Conservation (phyloP, 2,329 filamentous ascomycete genomes). For the Calonectria pauciramosa region DNA sequence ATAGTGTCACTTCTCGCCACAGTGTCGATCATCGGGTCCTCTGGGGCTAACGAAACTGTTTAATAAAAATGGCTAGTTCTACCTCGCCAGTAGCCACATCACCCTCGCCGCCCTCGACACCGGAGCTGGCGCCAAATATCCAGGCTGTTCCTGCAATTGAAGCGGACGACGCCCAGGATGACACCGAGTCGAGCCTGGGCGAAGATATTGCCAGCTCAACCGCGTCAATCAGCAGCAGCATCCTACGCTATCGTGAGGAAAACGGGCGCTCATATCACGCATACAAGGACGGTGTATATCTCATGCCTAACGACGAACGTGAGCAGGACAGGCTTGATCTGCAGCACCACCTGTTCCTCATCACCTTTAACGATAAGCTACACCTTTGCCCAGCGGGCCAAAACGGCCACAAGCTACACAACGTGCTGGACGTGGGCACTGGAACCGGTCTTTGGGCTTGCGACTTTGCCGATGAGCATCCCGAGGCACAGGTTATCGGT, state of each 20-base stretch:
- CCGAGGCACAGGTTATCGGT: slow-evolving; percentile 43
- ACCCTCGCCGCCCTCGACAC: neutral
- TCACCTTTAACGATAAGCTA: neutral
- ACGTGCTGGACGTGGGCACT: slow-evolving; percentile 49
- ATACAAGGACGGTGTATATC: neutral
- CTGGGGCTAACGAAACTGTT: neutral
- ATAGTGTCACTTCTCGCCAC: neutral
- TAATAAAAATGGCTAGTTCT: neutral
- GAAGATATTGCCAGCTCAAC: neutral
- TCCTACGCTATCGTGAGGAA: neutral
- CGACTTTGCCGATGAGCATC: slow-evolving; percentile 45
- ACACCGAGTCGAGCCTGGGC: neutral
- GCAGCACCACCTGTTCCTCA: neutral
- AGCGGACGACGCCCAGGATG: neutral
- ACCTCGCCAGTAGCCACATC: neutral
- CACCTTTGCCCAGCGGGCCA: neutral
- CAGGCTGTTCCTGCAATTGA: neutral
- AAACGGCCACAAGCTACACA: slow-evolving; percentile 22
- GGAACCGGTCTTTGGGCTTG: slow-evolving; percentile 51
- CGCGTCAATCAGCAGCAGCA: neutral
- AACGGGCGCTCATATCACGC: neutral
- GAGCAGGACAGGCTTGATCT: neutral
- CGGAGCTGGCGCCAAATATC: neutral
- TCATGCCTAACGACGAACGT: neutral
- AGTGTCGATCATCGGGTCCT: neutral